Percentiles rank a stretch among this genome's conserved stretches.
These are phyloP conservation scores for Sporothrix mexicana DNA, from an alignment of 2,329 filamentous ascomycete species.

Conservation along the genomic window DNA sequence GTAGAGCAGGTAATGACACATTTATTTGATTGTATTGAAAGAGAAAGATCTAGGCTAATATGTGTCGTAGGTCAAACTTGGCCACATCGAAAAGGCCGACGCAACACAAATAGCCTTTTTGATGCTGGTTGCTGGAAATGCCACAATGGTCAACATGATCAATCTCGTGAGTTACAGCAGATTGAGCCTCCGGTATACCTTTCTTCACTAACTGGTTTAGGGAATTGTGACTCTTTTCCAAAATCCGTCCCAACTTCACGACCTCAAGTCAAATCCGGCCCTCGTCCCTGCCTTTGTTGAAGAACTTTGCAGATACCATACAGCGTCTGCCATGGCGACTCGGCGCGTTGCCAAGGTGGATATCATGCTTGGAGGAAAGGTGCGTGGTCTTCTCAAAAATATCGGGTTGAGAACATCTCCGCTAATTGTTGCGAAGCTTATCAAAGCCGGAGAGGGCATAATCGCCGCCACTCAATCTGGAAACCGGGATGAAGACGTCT, in stretches of 20 bases:
- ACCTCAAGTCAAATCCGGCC: not conserved
- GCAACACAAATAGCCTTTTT: not conserved
- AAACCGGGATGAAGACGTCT: not conserved
- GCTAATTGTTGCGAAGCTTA: not conserved
- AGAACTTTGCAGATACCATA: not conserved
- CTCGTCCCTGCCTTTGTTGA: not conserved
- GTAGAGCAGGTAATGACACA: not conserved
- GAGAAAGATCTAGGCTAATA: not conserved
- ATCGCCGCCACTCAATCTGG: not conserved
- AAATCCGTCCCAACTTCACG: not conserved
- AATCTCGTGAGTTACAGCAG: not conserved
- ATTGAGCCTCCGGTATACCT: too few relatives aligned
- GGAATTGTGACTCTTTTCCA: conserved; percentile 4
- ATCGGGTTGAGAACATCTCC: not conserved
- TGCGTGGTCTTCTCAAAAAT: not conserved
- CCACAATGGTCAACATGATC: conserved; percentile 1
- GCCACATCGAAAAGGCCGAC: not conserved
- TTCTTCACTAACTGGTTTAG: too few relatives aligned
- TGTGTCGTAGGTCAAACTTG: not conserved
- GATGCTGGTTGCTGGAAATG: not conserved
- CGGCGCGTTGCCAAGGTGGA: not conserved
- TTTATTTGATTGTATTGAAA: not conserved
- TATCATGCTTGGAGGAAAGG: not conserved
- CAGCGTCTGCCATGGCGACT: not conserved
- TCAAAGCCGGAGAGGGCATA: not conserved